A percentile compares a stretch with the other conserved stretches of the same genome.
These are phyloP conservation scores for Suhomyces chickasaworum DNA, from an alignment of 1,139 yeast genomes.

Conservation along the genomic window DNA sequence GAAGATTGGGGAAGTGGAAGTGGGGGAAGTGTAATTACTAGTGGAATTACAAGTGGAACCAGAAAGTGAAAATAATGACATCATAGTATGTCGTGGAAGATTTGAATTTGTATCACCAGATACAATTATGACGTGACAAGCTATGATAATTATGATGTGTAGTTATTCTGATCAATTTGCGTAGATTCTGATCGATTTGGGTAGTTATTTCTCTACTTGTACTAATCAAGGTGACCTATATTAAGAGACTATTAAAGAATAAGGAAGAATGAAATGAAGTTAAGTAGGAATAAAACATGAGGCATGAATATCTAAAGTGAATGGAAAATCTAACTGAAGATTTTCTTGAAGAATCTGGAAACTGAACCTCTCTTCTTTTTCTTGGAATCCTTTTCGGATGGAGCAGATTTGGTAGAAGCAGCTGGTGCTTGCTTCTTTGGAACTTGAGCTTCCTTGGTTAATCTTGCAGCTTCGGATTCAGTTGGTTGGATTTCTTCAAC, in stretches of 20 bases:
- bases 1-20: too few species aligned
- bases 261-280: conserved; percentile 12
- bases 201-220: too few species aligned
- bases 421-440: conserved; percentile 14
- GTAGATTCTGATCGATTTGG: background rate
- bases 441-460: conserved; percentile 34
- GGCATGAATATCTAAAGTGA: conserved; percentile 8
- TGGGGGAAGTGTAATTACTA: too few species aligned
- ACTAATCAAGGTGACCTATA: conserved; percentile 6
- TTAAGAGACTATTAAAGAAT: conserved; percentile 11
- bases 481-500: conserved; percentile 50
- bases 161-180: too few species aligned
- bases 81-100: too few species aligned
- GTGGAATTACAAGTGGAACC: too few species aligned
- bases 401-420: background rate
- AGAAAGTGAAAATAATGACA: too few species aligned
- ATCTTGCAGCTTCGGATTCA: conserved; percentile 37
- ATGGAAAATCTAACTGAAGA: conserved; percentile 28
- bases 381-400: conserved; percentile 19
- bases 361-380: conserved; percentile 48
- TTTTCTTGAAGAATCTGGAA: conserved; percentile 47
- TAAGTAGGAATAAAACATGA: conserved; percentile 11
- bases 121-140: too few species aligned
- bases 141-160: too few species aligned
- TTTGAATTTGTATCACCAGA: too few species aligned